Percentiles rank a stretch among this genome's conserved stretches.
These are phyloP conservation scores for Solanum corneliomulleri DNA, from an alignment of 257 asterid genomes.

Conservation along the genomic window DNA sequence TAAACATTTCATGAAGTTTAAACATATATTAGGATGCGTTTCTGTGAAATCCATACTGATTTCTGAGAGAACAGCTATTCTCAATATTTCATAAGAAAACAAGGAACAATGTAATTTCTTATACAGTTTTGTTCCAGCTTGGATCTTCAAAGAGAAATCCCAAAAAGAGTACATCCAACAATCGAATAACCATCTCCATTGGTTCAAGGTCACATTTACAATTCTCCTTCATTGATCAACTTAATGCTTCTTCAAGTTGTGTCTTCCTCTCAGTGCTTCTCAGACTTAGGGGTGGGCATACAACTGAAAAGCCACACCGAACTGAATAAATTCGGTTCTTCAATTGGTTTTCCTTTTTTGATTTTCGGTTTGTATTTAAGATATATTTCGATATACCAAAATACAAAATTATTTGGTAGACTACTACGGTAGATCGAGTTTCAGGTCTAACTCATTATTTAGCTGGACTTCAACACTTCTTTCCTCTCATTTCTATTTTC, in stretches of 20 bases:
- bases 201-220: not conserved
- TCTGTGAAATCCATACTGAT: not conserved
- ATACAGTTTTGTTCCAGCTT: not conserved
- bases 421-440: not conserved
- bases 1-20: not conserved
- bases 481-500: not conserved
- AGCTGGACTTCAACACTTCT: not conserved
- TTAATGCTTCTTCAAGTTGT: not conserved
- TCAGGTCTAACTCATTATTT: not conserved
- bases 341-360: not conserved
- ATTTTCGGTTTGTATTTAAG: not conserved
- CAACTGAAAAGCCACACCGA: not conserved
- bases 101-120: not conserved
- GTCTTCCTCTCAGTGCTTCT: not conserved
- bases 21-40: not conserved
- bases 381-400: not conserved
- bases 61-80: too few species aligned
- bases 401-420: not conserved
- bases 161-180: not conserved
- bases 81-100: not conserved
- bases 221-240: not conserved
- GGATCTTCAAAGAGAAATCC: not conserved
- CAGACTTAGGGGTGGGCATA: not conserved
- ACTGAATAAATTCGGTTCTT: not conserved
- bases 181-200: not conserved